A percentile compares a stretch with the other conserved stretches of the same genome.
Conservation (phyloP, 2,329 filamentous ascomycete species). For the Trichoderma sp. region DNA sequence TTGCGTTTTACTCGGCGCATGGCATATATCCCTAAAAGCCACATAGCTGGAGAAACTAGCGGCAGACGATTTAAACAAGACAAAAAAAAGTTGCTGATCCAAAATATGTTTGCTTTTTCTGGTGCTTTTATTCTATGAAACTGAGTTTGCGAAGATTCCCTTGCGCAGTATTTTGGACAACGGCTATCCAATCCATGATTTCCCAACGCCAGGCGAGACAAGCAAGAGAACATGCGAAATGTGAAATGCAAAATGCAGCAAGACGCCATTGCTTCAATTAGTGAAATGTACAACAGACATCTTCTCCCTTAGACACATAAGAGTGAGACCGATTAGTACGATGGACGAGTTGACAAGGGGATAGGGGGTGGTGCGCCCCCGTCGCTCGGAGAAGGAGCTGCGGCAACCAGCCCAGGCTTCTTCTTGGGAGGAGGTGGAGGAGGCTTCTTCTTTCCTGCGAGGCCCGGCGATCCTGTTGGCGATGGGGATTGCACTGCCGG, state of each 20-base stretch:
- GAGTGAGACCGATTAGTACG: slow-evolving; percentile 35
- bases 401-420: slow-evolving; percentile 41
- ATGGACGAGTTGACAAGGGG: slow-evolving; percentile 51
- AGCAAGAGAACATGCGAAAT: neutral
- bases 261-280: neutral
- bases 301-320: neutral
- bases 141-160: neutral
- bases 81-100: slow-evolving; percentile 12
- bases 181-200: neutral
- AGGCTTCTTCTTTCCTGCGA: slow-evolving; percentile 52
- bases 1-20: slow-evolving; percentile 21
- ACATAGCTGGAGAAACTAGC: slow-evolving; percentile 19
- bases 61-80: slow-evolving; percentile 20
- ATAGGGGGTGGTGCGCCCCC: slow-evolving; percentile 49
- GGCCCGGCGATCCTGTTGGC: neutral
- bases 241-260: neutral
- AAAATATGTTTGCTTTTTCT: neutral
- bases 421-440: slow-evolving; percentile 54
- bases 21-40: slow-evolving; percentile 21
- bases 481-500: slow-evolving; percentile 47
- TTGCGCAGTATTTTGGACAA: neutral
- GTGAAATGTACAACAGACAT: neutral
- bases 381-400: slow-evolving; percentile 22
- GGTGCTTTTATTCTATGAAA: neutral
- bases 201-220: slow-evolving; percentile 4